A percentile compares a stretch with the other conserved stretches of the same genome.
phyloP scores from a whole-genome alignment of 495 filamentous ascomycete species.

The Barbatosphaeria neglecta region DNA sequence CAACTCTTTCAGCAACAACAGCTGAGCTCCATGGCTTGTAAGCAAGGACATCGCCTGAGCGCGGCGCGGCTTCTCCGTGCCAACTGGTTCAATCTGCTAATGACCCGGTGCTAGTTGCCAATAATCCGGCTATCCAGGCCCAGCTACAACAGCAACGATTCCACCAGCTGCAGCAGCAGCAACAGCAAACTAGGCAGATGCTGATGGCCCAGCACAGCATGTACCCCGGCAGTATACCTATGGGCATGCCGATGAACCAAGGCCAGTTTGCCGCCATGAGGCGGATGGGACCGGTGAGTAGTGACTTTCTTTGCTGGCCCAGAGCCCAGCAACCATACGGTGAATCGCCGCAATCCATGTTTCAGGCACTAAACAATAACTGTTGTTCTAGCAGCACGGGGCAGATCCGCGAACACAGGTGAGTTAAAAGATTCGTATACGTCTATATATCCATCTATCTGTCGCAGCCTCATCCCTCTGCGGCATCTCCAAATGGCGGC shows the following conservation, averaged over 20 bases:
- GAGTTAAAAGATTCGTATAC: no score
- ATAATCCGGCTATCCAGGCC: conserved; percentile 43
- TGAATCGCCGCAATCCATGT: no score
- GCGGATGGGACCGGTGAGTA: conserved; percentile 8
- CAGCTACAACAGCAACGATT: conserved; percentile 31
- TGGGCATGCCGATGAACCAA: conserved; percentile 47
- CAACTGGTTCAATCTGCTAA: conserved; percentile 2
- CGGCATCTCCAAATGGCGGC: no score
- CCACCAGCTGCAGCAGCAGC: conserved; percentile 31
- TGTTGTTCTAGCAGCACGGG: background rate
- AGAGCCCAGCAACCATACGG: no score
- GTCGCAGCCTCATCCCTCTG: no score
- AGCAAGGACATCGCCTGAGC: background rate
- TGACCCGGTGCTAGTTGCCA: conserved; percentile 24
- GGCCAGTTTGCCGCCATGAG: conserved; percentile 48
- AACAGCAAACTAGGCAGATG: conserved; percentile 32
- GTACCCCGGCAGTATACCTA: conserved; percentile 38
- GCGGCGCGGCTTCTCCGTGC: background rate
- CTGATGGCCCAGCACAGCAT: conserved; percentile 36
- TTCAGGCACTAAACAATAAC: no score
- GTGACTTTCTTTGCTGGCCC: no score
- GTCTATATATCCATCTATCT: no score
- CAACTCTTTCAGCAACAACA: conserved; percentile 54
- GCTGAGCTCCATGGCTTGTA: conserved; percentile 15
- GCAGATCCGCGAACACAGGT: background rate